A percentile compares a stretch with the other conserved stretches of the same genome.
Evolutionary conservation across 192 early-diverging fungal genomes (phyloP).

Genomic region (Ambispora gerdemannii): DNA sequence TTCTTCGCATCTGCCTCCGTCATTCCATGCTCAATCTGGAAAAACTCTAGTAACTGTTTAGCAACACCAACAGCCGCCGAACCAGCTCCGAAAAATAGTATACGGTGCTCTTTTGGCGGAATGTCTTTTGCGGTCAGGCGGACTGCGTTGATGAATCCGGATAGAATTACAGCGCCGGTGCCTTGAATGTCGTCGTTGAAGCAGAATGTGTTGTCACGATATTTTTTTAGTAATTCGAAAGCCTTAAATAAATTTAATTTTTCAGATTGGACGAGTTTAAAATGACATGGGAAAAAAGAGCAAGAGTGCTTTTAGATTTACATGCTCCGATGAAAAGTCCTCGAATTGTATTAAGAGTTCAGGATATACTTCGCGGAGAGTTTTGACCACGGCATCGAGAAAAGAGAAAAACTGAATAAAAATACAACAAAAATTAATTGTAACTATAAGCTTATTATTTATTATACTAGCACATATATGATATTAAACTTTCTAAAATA

Average conservation of each 20-base stretch:
- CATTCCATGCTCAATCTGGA: constrained; percentile 70
- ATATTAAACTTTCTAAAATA: not conserved
- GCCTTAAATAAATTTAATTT: constrained; percentile 39
- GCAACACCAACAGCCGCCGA: constrained; percentile 95
- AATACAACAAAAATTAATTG: too few species aligned
- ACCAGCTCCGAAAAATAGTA: constrained; percentile 93
- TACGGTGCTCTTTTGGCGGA: constrained; percentile 70
- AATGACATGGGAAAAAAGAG: too few species aligned
- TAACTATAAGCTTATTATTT: too few species aligned
- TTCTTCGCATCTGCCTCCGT: constrained; percentile 67
- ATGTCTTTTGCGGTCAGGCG: constrained; percentile 55
- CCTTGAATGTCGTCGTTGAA: constrained; percentile 98
- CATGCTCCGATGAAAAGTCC: constrained; percentile 90
- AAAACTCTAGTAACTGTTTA: constrained; percentile 81
- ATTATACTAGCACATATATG: constrained; percentile 10
- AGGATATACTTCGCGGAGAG: constrained; percentile 69
- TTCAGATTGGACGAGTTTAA: too few species aligned
- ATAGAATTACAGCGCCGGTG: constrained; percentile 90
- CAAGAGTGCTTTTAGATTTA: too few species aligned
- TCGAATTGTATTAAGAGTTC: constrained; percentile 91
- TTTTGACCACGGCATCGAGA: constrained; percentile 77
- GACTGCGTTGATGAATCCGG: constrained; percentile 89
- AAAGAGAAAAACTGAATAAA: constrained; percentile 82
- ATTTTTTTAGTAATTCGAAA: constrained; percentile 78
- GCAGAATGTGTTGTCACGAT: constrained; percentile 70